A percentile compares a stretch with the other conserved stretches of the same genome.
Conservation (phyloP, 1,284 basidiomycete species). For the Sanghuangporus sanghuang region DNA sequence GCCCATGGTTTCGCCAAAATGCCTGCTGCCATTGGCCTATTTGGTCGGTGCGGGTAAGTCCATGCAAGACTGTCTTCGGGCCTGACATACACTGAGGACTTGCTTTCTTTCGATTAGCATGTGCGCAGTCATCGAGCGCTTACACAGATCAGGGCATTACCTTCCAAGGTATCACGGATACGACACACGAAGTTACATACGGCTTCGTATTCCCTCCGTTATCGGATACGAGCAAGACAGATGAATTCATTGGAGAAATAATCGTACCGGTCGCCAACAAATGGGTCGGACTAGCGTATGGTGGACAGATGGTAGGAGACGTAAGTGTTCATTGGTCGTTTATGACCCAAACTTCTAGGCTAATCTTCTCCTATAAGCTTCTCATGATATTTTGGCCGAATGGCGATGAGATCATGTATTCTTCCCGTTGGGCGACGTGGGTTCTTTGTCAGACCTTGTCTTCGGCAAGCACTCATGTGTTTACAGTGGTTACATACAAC, state of each 20-base stretch:
- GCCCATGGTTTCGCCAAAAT: slow-evolving; percentile 10
- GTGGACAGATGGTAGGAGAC: slow-evolving; percentile 49
- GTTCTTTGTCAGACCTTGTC: not conserved
- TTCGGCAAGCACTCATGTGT: not conserved
- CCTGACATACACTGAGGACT: not conserved
- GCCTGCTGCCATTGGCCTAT: slow-evolving; percentile 10
- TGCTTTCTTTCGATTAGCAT: slow-evolving; percentile 3
- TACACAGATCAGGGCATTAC: slow-evolving; percentile 36
- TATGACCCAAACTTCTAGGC: not conserved
- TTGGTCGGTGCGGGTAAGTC: slow-evolving; percentile 13
- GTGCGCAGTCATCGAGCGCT: slow-evolving; percentile 11
- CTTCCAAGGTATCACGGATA: slow-evolving; percentile 47
- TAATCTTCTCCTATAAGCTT: slow-evolving; percentile 22
- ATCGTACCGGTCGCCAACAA: slow-evolving; percentile 46
- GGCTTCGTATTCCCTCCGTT: slow-evolving; percentile 50
- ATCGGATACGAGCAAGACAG: slow-evolving; percentile 32
- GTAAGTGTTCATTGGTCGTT: not conserved
- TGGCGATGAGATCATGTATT: slow-evolving; percentile 43
- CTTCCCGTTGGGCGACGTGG: slow-evolving; percentile 47
- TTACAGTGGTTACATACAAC: slow-evolving; percentile 39
- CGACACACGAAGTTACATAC: slow-evolving; percentile 44
- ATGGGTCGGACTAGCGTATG: slow-evolving; percentile 52
- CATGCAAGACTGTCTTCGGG: too few species aligned
- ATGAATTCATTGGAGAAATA: slow-evolving; percentile 59
- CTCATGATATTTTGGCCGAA: slow-evolving; percentile 58